Percentiles rank a stretch among this genome's conserved stretches.
Conservation (phyloP, 1,284 basidiomycete genomes). For the Cystobasidium slooffiae region DNA sequence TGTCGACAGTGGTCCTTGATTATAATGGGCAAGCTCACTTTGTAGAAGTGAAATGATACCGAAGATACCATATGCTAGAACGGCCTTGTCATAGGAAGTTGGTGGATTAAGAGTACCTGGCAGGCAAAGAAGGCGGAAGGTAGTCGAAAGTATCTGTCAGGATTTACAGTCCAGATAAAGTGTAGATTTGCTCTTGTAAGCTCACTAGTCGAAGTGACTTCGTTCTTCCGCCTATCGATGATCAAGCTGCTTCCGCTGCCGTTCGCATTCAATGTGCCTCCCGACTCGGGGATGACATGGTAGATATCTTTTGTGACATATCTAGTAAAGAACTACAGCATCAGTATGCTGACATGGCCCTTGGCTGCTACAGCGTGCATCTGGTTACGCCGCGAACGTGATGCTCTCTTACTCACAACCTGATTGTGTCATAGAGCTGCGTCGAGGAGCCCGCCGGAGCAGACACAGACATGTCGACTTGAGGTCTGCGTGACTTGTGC, state of each 20-base stretch:
- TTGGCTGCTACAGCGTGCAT: not conserved
- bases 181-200: not conserved
- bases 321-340: not conserved
- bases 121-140: not conserved
- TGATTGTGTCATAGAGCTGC: conserved; percentile 36
- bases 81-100: conserved; percentile 59
- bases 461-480: conserved; percentile 18
- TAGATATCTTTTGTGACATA: conserved; percentile 49
- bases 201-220: conserved; percentile 58
- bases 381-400: not conserved
- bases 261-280: conserved; percentile 24
- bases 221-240: conserved; percentile 57
- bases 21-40: conserved; percentile 62
- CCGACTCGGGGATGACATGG: conserved; percentile 49
- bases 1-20: not conserved
- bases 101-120: conserved; percentile 56
- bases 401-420: conserved; percentile 18
- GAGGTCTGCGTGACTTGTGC: conserved; percentile 11
- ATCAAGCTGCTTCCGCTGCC: conserved; percentile 57
- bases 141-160: not conserved
- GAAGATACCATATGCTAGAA: conserved; percentile 75
- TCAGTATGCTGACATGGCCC: not conserved
- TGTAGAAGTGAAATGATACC: conserved; percentile 85
- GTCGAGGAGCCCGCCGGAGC: conserved; percentile 4
- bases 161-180: not conserved